phyloP scores from a whole-genome alignment of 768 basidiomycete genomes.

The Trametes cinnabarina region DNA sequence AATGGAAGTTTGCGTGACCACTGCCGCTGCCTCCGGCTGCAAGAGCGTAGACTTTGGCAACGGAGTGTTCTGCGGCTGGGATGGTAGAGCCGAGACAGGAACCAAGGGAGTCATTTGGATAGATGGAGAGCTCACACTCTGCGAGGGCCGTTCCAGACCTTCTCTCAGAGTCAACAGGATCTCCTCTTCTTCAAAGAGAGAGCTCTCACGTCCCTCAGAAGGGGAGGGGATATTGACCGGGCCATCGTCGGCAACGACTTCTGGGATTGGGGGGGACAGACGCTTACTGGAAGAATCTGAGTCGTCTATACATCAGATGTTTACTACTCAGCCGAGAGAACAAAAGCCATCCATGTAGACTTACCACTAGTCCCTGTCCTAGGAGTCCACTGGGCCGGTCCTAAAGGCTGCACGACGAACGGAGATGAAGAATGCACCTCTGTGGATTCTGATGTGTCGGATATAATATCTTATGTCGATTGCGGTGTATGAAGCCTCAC shows the following conservation, averaged over 20 bases:
- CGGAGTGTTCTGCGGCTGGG: neutral
- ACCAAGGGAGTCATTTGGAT: too few species aligned
- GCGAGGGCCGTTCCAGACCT: neutral
- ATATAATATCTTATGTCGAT: too few species aligned
- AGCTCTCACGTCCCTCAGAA: conserved; percentile 1
- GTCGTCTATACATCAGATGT: neutral
- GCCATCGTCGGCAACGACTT: neutral
- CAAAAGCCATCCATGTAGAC: neutral
- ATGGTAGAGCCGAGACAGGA: too few species aligned
- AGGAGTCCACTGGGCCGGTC: conserved; percentile 7
- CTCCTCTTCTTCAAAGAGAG: conserved; percentile 11
- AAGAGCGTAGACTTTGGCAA: too few species aligned
- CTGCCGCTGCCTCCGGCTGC: too few species aligned
- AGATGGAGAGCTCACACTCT: neutral
- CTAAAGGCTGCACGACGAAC: neutral
- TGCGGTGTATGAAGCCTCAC: neutral
- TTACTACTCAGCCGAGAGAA: too few species aligned
- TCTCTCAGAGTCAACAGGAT: neutral
- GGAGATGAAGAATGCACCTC: neutral
- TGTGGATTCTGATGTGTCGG: too few species aligned
- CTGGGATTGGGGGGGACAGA: neutral
- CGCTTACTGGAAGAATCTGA: neutral
- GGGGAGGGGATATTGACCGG: neutral
- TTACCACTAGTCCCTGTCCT: neutral
- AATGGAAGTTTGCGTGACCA: too few species aligned